Evolutionary conservation across 768 basidiomycete species (phyloP).

Genomic region (Tylopilus balloui): DNA sequence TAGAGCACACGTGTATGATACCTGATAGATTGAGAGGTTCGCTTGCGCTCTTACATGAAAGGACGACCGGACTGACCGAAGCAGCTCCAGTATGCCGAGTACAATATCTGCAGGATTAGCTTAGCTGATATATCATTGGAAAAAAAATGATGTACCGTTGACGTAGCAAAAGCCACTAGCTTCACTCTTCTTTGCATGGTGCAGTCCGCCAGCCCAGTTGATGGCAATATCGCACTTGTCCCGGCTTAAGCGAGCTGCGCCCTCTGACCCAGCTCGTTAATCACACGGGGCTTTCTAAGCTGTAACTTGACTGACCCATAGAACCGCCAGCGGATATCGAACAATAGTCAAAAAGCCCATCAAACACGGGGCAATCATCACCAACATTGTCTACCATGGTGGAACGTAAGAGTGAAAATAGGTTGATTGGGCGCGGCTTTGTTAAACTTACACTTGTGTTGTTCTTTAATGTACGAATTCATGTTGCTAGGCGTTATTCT

Average conservation of each 20-base stretch:
- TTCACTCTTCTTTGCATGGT: slow-evolving; percentile 99
- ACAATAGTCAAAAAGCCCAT: slow-evolving; percentile 97
- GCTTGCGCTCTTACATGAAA: not conserved
- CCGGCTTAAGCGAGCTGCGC: slow-evolving; percentile 88
- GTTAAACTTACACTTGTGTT: slow-evolving; percentile 77
- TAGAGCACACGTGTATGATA: slow-evolving; percentile 94
- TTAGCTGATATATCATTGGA: not conserved
- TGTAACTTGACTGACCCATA: slow-evolving; percentile 66
- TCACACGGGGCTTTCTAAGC: slow-evolving; percentile 1
- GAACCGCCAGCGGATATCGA: slow-evolving; percentile 99
- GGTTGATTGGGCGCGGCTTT: not conserved
- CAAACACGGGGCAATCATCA: slow-evolving; percentile 98
- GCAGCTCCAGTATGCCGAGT: slow-evolving; percentile 89
- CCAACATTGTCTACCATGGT: slow-evolving; percentile 80
- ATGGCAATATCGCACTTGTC: slow-evolving; percentile 99
- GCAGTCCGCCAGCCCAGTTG: slow-evolving; percentile 98
- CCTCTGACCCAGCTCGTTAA: slow-evolving; percentile 55
- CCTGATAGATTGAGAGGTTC: slow-evolving; percentile 35
- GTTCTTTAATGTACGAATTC: slow-evolving; percentile 89
- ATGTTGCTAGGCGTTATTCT: slow-evolving; percentile 94
- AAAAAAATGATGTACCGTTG: slow-evolving; percentile 57
- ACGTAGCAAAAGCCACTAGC: slow-evolving; percentile 99
- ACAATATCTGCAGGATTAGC: slow-evolving; percentile 74
- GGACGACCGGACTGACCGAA: slow-evolving; percentile 49
- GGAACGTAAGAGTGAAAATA: not conserved